Evolutionary conservation across 495 filamentous ascomycete species (phyloP).

Genomic region (Penicillium lividum): DNA sequence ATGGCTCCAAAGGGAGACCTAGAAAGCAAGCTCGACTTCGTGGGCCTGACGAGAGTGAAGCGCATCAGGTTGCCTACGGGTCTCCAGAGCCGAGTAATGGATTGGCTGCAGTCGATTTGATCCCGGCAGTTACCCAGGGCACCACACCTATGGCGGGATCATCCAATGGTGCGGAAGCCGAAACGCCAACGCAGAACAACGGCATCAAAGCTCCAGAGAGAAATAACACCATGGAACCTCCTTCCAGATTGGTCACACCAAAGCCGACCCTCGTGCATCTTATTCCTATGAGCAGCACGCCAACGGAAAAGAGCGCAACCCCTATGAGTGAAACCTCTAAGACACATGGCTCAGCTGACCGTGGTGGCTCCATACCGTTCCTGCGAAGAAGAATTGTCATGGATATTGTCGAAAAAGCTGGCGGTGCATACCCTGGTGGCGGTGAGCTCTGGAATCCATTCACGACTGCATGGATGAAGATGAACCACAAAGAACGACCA

Average conservation of each 20-base stretch:
- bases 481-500: constrained; percentile 43
- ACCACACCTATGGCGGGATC: neutral
- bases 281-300: neutral
- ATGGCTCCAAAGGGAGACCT: neutral
- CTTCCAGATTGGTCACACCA: neutral
- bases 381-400: constrained; percentile 64
- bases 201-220: neutral
- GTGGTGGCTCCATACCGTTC: constrained; percentile 48
- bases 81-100: neutral
- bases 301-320: neutral
- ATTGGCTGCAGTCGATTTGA: neutral
- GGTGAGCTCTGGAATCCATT: constrained; percentile 73
- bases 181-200: neutral
- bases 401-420: constrained; percentile 66
- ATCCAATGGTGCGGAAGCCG: neutral
- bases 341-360: constrained; percentile 16
- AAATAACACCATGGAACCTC: neutral
- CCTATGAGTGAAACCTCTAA: neutral
- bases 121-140: neutral
- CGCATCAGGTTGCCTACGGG: neutral
- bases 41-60: neutral
- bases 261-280: neutral
- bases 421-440: constrained; percentile 74
- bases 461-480: constrained; percentile 58
- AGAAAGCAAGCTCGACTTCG: neutral